Evolutionary conservation across 768 basidiomycete genomes (phyloP), one percentile per base, ranked within the genome.

Genomic region (Mrakia frigida): DNA sequence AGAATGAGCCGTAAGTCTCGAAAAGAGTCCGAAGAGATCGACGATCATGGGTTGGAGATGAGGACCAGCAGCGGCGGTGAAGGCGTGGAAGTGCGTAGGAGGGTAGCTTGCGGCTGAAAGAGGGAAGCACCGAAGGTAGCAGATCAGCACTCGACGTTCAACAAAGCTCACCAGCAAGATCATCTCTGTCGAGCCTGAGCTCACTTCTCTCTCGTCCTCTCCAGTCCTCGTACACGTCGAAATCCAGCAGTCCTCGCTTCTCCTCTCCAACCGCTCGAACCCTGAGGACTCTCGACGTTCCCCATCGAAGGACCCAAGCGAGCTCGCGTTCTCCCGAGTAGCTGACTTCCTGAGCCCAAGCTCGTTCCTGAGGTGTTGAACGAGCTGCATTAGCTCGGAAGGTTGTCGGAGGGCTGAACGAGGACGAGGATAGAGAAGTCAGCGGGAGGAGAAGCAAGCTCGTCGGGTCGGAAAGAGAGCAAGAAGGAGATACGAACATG

Each of bases 291-390:
- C 94, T 85, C 3, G 90, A 91, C 7, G 98, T 87, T 43, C 90
- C 93, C 97, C 97, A 99, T 33, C 95, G 89, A 43, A 98, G 86
- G 80, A 91, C 88, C 90, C 95, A 94, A 6, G 91, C 94, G 21
- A 98, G 85, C 81, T 97, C 92, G 78, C 95, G 90, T 16, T 92
- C 90, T 6, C 89, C 90, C 0, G 93, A 92, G 81, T 96, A 92
- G 46, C 85, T 85, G 1, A 93, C 90, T 81, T 98, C 94, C 79
- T 93, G 73, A 28, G 63, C 90, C 60, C 88, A 86, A 4, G 31
- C 28, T 56, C 79, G 78, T 0, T 61, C 33, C 5, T 79, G 46
- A 37, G 61, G 23, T 61, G 70, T 68, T 31, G 70, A 70, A 23
- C 28, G 74, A 53, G 6, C 39, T 52, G 61, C 46, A 7, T 75